Evolutionary conservation across 768 basidiomycete genomes (phyloP), one percentile per base, ranked within the genome.

Genomic region (Amanita fuliginea): DNA sequence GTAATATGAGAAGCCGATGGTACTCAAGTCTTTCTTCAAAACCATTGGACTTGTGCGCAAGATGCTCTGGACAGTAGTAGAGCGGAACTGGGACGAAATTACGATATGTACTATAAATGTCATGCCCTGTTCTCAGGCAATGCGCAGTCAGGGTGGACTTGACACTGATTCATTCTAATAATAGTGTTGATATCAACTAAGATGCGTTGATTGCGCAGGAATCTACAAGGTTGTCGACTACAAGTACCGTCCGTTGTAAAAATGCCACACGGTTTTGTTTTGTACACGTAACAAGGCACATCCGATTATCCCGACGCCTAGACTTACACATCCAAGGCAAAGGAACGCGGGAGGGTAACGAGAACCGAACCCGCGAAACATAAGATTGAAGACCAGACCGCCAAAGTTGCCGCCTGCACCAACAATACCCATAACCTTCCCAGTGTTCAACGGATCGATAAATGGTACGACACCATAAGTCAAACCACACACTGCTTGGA

Each of bases 351-450:
- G 11, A 6, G 33, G 14, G 14, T 47, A 47, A 21, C 8, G 46
- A 10, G 19, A 5, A 16, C 24, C 22, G 9, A 47, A 37, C 7
- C 24, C 36, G 1, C 34, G 35, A 10, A 47, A 47, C 46, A 47
- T 36, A 6, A 47, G 14, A 16, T 47, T 47, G 46, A 47, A 47
- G 11, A 47, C 26, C 4, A 47, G 22, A 22, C 46, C 35, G 8
- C 35, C 46, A 4, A 47, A 37, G 9, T 14, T 36, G 8, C 46
- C 36, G 14, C 34, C 35, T 39, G 46, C 46, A 6, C 35, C 36
- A 10, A 47, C 46, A 16, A 47, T 37, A 14, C 46, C 46, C 36
- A 47, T 47, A n/a, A 39, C 46, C n/a, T 47, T 47, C 7, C 36
- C 46, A 37, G 36, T 47, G n/a, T 47, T 47, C 8, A n/a, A n/a